A percentile compares a stretch with the other conserved stretches of the same genome.
phyloP scores from a whole-genome alignment of 2,329 filamentous ascomycete species.

The Nannizziopsis arthrosporioides region DNA sequence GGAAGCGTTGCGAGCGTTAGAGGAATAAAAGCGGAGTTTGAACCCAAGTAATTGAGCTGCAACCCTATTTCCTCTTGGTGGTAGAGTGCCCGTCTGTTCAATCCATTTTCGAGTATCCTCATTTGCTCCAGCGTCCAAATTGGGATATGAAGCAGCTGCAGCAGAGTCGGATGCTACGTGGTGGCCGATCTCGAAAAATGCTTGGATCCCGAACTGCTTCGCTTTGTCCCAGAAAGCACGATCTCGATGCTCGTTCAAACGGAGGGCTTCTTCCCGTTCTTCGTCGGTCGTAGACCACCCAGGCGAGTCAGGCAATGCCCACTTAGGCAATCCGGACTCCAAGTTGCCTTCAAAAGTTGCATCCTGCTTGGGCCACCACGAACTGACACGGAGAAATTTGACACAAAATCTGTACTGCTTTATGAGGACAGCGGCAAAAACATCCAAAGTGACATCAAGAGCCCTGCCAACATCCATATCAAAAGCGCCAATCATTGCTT shows the following conservation, averaged over 20 bases:
- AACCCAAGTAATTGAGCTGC: conserved; percentile 93
- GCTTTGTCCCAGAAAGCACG: conserved; percentile 67
- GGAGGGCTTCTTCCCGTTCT: conserved; percentile 49
- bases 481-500: conserved; percentile 90
- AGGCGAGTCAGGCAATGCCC: conserved; percentile 64
- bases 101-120: conserved; percentile 62
- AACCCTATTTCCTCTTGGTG: conserved; percentile 75
- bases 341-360: conserved; percentile 32
- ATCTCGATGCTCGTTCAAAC: conserved; percentile 56
- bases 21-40: conserved; percentile 91
- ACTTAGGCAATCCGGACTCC: conserved; percentile 60
- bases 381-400: conserved; percentile 79
- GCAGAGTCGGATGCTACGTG: conserved; percentile 53
- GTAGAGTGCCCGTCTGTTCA: conserved; percentile 64
- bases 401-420: conserved; percentile 91
- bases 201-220: conserved; percentile 62
- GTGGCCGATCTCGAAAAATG: conserved; percentile 81
- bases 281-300: conserved; percentile 55
- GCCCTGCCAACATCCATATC: conserved; percentile 92
- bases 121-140: conserved; percentile 31
- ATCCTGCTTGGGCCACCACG: conserved; percentile 80
- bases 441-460: conserved; percentile 85
- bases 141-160: conserved; percentile 36
- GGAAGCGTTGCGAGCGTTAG: conserved; percentile 57
- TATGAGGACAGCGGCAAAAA: conserved; percentile 85